Conservation (phyloP, 2,329 filamentous ascomycete species). For the Ramularia collo-cygni region DNA sequence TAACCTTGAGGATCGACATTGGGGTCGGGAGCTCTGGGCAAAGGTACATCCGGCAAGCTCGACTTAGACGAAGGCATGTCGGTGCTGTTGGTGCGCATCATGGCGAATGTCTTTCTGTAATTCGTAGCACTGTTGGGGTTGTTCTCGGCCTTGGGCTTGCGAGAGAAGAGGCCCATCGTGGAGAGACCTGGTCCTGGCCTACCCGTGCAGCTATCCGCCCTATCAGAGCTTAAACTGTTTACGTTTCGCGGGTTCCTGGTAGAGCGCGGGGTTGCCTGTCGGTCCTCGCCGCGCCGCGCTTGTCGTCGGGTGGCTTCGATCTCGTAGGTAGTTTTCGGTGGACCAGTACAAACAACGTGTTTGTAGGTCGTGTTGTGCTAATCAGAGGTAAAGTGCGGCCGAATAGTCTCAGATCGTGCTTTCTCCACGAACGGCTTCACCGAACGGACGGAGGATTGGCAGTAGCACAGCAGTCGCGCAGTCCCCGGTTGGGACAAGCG, state of each 20-base stretch:
- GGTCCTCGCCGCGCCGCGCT: conserved; percentile 3
- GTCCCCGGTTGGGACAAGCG: no score
- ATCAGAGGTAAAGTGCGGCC: no score
- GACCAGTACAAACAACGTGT: no score
- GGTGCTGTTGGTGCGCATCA: conserved; percentile 28
- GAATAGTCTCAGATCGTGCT: no score
- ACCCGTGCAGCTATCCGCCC: conserved; percentile 3
- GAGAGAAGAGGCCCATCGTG: conserved; percentile 48
- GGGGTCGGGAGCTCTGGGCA: conserved; percentile 82
- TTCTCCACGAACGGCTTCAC: no score
- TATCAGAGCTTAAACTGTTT: not conserved
- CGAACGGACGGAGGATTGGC: no score
- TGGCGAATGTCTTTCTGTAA: conserved; percentile 28
- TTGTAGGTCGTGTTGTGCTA: no score
- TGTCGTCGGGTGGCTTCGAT: no score
- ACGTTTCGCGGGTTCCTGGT: conserved; percentile 3
- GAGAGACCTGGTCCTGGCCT: conserved; percentile 1
- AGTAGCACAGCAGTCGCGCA: no score
- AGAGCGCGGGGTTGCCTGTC: conserved; percentile 1
- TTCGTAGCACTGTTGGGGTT: conserved; percentile 10
- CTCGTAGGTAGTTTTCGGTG: no score
- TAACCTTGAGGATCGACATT: conserved; percentile 83
- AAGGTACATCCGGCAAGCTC: conserved; percentile 56
- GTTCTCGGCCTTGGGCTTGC: conserved; percentile 40
- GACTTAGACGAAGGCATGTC: conserved; percentile 37